A percentile compares a stretch with the other conserved stretches of the same genome.
phyloP scores from a whole-genome alignment of 495 filamentous ascomycete species.

The Daldinia bambusicola region DNA sequence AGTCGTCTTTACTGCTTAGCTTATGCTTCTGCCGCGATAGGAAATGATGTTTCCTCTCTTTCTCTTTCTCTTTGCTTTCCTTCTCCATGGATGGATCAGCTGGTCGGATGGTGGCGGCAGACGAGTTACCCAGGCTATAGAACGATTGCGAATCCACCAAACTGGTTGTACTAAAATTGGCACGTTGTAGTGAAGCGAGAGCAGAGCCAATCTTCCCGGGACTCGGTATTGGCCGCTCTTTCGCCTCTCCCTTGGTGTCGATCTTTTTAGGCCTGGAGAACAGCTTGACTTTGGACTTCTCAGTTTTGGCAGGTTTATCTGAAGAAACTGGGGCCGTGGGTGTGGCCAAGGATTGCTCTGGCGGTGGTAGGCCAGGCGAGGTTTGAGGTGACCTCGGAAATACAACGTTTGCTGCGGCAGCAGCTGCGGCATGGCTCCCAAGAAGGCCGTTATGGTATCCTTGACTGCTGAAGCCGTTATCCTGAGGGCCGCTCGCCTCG shows the following conservation, averaged over 20 bases:
- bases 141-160: conserved; percentile 79
- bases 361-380: conserved; percentile 59
- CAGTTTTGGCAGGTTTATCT: conserved; percentile 74
- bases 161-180: conserved; percentile 81
- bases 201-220: conserved; percentile 79
- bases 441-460: conserved; percentile 73
- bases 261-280: conserved; percentile 91
- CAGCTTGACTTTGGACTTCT: conserved; percentile 90
- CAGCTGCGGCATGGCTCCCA: conserved; percentile 73
- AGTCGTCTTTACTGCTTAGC: conserved; percentile 80
- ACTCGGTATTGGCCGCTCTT: conserved; percentile 78
- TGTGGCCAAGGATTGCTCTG: conserved; percentile 45
- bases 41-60: conserved; percentile 83
- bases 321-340: conserved; percentile 57
- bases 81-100: conserved; percentile 54
- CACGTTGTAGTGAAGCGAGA: conserved; percentile 68
- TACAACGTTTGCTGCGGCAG: conserved; percentile 86
- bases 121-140: conserved; percentile 85
- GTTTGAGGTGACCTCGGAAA: conserved; percentile 72
- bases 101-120: conserved; percentile 76
- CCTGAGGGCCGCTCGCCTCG: conserved; percentile 65
- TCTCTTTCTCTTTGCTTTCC: conserved; percentile 62
- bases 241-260: conserved; percentile 75
- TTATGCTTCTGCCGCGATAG: conserved; percentile 92
- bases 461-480: conserved; percentile 62